Evolutionary conservation across 768 basidiomycete species (phyloP), one percentile per base, ranked within the genome.

Genomic region (Boletus patriciae): DNA sequence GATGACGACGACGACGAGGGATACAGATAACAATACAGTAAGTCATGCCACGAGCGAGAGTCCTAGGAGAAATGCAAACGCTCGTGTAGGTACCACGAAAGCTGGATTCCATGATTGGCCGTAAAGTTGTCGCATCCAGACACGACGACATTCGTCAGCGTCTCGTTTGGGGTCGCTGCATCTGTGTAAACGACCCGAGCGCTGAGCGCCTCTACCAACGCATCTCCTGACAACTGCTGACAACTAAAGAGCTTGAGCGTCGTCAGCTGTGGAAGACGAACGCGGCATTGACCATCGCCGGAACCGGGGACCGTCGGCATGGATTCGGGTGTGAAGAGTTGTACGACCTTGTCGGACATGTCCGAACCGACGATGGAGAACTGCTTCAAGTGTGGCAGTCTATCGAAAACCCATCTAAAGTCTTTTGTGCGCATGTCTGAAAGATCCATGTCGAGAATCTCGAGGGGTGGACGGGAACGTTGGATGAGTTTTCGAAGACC

Each of bases 361-460:
- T 92, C 90, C 10, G 88, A 90, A 23, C 86, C 89, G 53, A 86
- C 83, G 62, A 92, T 90, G 46, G 80, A 77, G 69, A 92, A 92
- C 47, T 83, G 80, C 62, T 81, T 80, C 46, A 92, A 73, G 34
- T 69, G 57, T 1, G 68, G 66, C 13, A 88, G 73, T 37, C 78
- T 75, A 54, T 83, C 81, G 60, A 91, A 91, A 46, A 84, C 74
- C 73, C 83, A 88, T 31, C 64, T 67, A 66, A 92, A 92, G 66
- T 92, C 90, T 72, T 90, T 91, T 33, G 88, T 91, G 44, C 88
- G 85, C 83, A 90, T 85, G 72, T 91, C 90, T 51, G 86, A 85
- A 62, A 85, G 87, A 63, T 91, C 85, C 89, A 92, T 91, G 66
- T 86, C 81, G 23, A 91, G 80, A 33, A 83, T 70, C 46, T 77